These are phyloP conservation scores for Zopfia rhizophila DNA, from an alignment of 2,329 filamentous ascomycete genomes.

Conservation along the genomic window DNA sequence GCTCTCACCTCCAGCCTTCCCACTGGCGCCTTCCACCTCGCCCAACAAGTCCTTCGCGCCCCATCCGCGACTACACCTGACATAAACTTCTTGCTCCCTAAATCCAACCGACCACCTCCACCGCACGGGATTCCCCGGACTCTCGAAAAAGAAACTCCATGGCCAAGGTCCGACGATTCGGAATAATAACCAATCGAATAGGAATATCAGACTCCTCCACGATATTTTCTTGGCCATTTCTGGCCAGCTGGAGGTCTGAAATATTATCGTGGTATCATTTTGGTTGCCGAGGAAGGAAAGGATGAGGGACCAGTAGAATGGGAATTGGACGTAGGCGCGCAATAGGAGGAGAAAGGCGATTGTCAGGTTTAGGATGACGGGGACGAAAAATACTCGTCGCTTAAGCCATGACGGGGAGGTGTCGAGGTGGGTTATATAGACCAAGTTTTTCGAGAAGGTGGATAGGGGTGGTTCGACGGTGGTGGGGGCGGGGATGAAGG, in stretches of 20 bases:
- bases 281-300: constrained; percentile 71
- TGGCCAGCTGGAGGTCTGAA: constrained; percentile 62
- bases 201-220: constrained; percentile 71
- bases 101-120: constrained; percentile 85
- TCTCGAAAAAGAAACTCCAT: constrained; percentile 66
- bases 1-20: constrained; percentile 63
- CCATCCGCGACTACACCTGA: constrained; percentile 81
- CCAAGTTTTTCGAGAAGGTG: constrained; percentile 72
- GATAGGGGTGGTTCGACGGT: constrained; percentile 73
- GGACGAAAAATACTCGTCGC: constrained; percentile 82
- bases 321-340: constrained; percentile 74
- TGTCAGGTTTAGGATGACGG: constrained; percentile 77
- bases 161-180: constrained; percentile 59
- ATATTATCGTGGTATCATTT: constrained; percentile 74
- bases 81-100: constrained; percentile 80
- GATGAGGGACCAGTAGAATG: constrained; percentile 77
- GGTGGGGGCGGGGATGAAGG: constrained; percentile 74
- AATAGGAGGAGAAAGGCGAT: constrained; percentile 73
- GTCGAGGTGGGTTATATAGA: constrained; percentile 91
- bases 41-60: constrained; percentile 67
- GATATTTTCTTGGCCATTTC: constrained; percentile 67
- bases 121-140: constrained; percentile 70
- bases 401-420: constrained; percentile 75
- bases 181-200: constrained; percentile 74
- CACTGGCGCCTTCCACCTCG: constrained; percentile 53